Conservation (phyloP, 1,284 basidiomycete genomes). For the Sanguinoderma infundibulare region DNA sequence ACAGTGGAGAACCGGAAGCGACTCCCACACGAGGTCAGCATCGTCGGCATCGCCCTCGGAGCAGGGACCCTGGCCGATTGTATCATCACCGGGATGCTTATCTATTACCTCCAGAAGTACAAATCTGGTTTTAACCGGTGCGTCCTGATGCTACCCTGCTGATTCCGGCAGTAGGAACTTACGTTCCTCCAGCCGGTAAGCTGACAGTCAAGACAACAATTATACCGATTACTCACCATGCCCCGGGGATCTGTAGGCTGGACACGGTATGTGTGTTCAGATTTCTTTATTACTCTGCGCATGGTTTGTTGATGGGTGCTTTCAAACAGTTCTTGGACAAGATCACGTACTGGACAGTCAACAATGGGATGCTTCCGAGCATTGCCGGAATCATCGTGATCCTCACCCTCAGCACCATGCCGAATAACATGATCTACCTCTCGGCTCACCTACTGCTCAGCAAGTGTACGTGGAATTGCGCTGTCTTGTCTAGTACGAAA, state of each 20-base stretch:
- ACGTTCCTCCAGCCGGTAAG: neutral
- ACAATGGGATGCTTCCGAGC: conserved; percentile 24
- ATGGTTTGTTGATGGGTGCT: neutral
- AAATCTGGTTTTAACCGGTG: conserved; percentile 20
- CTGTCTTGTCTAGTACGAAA: neutral
- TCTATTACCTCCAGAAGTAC: conserved; percentile 13
- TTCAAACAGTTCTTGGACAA: conserved; percentile 11
- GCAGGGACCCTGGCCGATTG: conserved; percentile 20
- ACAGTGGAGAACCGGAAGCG: neutral
- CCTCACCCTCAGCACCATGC: conserved; percentile 23
- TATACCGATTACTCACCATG: neutral
- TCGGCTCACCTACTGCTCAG: conserved; percentile 24
- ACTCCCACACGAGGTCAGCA: conserved; percentile 5
- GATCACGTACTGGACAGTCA: conserved; percentile 25
- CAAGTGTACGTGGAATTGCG: conserved; percentile 19
- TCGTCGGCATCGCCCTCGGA: conserved; percentile 15
- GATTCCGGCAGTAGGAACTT: too few species aligned
- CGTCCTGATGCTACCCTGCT: too few species aligned
- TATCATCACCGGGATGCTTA: conserved; percentile 22
- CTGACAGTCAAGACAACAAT: neutral
- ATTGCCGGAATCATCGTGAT: conserved; percentile 22
- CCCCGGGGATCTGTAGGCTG: conserved; percentile 1
- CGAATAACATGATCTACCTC: conserved; percentile 25
- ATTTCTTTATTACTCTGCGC: neutral
- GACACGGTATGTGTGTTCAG: conserved; percentile 12